A percentile compares a stretch with the other conserved stretches of the same genome.
phyloP scores from a whole-genome alignment of 805 yeast species.

The Kuraishia molischiana region DNA sequence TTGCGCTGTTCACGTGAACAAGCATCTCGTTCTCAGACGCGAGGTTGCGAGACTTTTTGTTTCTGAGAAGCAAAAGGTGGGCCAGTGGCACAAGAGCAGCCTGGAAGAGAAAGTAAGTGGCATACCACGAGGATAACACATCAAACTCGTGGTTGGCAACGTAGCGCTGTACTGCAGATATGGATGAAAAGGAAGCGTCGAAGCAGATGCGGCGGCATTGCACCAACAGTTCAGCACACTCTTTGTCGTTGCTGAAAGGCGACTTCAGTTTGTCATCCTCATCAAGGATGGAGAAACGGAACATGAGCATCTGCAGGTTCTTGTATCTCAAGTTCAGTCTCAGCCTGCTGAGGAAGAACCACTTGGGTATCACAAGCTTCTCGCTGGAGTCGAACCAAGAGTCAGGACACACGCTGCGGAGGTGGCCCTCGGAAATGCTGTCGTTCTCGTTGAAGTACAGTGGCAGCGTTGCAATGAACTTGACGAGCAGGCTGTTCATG shows the following conservation, averaged over 20 bases:
- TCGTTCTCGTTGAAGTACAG: slow-evolving; percentile 3
- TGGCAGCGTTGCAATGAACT: slow-evolving; percentile 1
- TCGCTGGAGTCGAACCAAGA: slow-evolving; percentile 1
- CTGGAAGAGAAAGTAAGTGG: slow-evolving; percentile 53
- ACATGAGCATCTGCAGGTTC: slow-evolving; percentile 42
- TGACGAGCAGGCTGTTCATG: slow-evolving; percentile 1
- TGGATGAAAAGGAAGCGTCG: slow-evolving; percentile 41
- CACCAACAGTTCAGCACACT: slow-evolving; percentile 17
- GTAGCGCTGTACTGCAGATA: slow-evolving; percentile 35
- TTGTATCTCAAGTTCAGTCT: slow-evolving; percentile 50
- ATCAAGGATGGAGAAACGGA: slow-evolving; percentile 38
- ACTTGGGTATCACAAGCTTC: slow-evolving; percentile 24
- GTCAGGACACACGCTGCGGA: slow-evolving; percentile 12
- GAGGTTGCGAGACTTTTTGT: neutral
- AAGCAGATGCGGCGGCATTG: slow-evolving; percentile 37
- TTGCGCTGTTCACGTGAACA: slow-evolving; percentile 28
- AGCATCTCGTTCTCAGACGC: neutral
- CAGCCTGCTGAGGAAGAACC: slow-evolving; percentile 45
- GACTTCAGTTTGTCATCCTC: slow-evolving; percentile 15
- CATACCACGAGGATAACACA: slow-evolving; percentile 39
- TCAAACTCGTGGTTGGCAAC: slow-evolving; percentile 7
- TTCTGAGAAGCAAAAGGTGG: slow-evolving; percentile 17
- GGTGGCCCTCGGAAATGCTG: slow-evolving; percentile 6
- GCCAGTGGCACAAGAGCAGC: slow-evolving; percentile 51
- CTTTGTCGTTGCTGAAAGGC: slow-evolving; percentile 22